Evolutionary conservation across 2,329 filamentous ascomycete genomes (phyloP), one percentile per base, ranked within the genome.

Genomic region (Alternaria burnsii): DNA sequence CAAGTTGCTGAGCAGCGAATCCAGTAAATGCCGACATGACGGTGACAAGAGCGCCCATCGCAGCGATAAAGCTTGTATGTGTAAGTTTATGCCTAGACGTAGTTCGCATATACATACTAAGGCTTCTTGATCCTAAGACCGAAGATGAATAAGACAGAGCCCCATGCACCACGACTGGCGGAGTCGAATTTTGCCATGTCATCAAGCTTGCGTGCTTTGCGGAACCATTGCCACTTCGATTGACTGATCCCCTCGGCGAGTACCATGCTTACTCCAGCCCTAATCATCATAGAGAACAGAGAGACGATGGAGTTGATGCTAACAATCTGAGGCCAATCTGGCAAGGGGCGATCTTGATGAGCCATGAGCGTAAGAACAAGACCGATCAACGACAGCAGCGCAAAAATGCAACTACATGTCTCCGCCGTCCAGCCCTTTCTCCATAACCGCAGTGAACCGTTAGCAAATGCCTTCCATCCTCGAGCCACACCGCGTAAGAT

Each of bases 161-260:
- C 64, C 64, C 56, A 67, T 30, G 64, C 32, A 26, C 62, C 52
- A 22, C 64, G 57, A 50, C 64, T 67, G 6, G 64, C 61, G 18
- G n/a, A 36, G 24, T 65, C 61, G 5, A 67, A 53, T 8, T 50
- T 40, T 30, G 60, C 52, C 47, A 65, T 61, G n/a, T 65, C 51
- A 9, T 51, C 18, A 3, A 67, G 46, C 20, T 16, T 52, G 9
- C 41, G 20, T 8, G 61, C 18, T 32, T 48, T 62, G 1, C 46
- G 24, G 30, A 53, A 61, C 62, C 58, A 65, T 9, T 63, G 54
- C 62, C 59, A 67, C 44, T 67, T 67, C 3, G 43, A 58, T 38
- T 65, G 65, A 28, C 65, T 65, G 32, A 63, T 67, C 16, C 62
- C 62, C 61, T 65, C 62, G 22, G 59, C 55, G 7, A 67, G 44